These are phyloP conservation scores for Irpex sp. DNA, from an alignment of 1,284 basidiomycete species.

Conservation along the genomic window DNA sequence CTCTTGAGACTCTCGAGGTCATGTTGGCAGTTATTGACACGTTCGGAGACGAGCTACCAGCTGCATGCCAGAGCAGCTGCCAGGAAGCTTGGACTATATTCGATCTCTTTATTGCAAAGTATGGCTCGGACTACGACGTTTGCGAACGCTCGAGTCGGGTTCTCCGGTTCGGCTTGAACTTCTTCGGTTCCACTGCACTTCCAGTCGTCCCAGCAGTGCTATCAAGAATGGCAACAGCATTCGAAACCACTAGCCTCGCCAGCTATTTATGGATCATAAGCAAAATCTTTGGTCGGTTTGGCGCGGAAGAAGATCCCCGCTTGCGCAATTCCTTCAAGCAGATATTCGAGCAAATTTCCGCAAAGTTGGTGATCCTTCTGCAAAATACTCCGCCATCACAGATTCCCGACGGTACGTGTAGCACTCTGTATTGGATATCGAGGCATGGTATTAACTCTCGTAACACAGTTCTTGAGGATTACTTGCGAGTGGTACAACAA, in stretches of 20 bases:
- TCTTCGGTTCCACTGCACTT: conserved; percentile 74
- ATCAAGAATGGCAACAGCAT: conserved; percentile 72
- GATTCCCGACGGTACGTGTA: conserved; percentile 74
- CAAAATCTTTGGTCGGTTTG: conserved; percentile 76
- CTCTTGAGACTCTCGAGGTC: conserved; percentile 85
- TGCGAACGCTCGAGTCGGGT: conserved; percentile 89
- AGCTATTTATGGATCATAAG: conserved; percentile 95
- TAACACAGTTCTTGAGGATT: conserved; percentile 88
- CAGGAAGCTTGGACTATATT: conserved; percentile 83
- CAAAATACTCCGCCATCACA: conserved; percentile 64
- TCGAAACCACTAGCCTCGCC: conserved; percentile 81
- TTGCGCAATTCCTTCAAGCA: conserved; percentile 57
- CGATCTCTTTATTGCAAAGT: conserved; percentile 77
- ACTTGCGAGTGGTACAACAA: conserved; percentile 78
- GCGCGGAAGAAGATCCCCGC: conserved; percentile 50
- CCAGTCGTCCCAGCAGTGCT: conserved; percentile 72
- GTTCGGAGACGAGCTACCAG: conserved; percentile 80
- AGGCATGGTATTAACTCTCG: background rate
- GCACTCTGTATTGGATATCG: background rate
- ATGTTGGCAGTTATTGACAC: conserved; percentile 80
- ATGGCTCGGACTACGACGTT: conserved; percentile 76
- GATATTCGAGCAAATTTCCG: conserved; percentile 75
- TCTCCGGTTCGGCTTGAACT: conserved; percentile 76
- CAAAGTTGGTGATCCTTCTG: conserved; percentile 64
- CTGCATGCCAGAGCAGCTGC: conserved; percentile 76